Evolutionary conservation across 2,329 filamentous ascomycete genomes (phyloP), one percentile per base, ranked within the genome.

Genomic region (Volutella citrinella): DNA sequence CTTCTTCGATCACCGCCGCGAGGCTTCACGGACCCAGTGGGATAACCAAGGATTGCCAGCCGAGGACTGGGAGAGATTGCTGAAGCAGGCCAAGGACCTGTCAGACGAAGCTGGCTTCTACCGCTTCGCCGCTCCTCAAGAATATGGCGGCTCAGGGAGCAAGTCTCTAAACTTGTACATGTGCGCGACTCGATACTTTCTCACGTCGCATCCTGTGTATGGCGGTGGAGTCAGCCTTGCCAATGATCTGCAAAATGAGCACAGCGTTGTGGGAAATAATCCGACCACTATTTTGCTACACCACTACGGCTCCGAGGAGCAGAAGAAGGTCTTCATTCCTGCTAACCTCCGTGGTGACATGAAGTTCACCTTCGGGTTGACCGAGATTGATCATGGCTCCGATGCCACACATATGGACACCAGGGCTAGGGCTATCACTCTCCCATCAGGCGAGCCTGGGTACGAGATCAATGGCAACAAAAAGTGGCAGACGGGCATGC

Each of bases 351-450:
- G n/a, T 5, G 37, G 33, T n/a, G 29, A 40, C 8, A 22, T 40
- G 11, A 36, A 19, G 18, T 27, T 23, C 9, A 43, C 43, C 3
- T 46, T 46, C 35, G 43, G 43, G 10, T 30, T 46, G 20, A 43
- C 43, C 4, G 40, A 46, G 28, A 40, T 43, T 7, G 27, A 46
- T 6, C 43, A 46, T 16, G 43, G 43, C n/a, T 40, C 35, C 10
- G 43, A 46, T 20, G 43, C 43, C 10, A 43, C 43, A 7, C 23
- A 43, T 13, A 46, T 46, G 43, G 36, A 36, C 11, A 46, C 40
- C n/a, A 38, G 25, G 9, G 43, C 43, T 10, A 18, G 9, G 9
- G 22, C 23, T 4, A 26, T 40, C 10, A 34, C 20, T 2, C 37
- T 43, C 17, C 23, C 27, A 15, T 40, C 33, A 3, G 37, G 37